Base-by-base conservation (phyloP, 768 basidiomycete species). In the Sistotremastrum niveocremeum region DNA sequence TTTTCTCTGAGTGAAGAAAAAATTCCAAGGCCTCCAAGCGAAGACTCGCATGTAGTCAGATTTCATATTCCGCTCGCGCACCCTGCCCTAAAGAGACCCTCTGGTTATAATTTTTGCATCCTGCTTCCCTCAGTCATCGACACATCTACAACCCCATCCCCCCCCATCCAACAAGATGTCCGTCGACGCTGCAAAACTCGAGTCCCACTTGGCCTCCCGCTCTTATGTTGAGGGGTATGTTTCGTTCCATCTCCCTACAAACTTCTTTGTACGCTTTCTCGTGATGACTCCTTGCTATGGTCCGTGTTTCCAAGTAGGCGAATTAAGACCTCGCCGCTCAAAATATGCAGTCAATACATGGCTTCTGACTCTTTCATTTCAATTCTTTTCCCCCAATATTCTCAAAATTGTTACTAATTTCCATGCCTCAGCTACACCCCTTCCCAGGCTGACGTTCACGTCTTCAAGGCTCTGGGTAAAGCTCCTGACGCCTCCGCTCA, bases 291-390 rank as follows among this genome's bases (percentile, higher is more conserved):
- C 53, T 55, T 61, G 83, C 83, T 84, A 84, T 87, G 87, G 86
- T 89, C 85, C 86, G 86, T 87, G 85, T 88, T 88, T 84, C 86
- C 76, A 79, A 88, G 83, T 78, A 76, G 53, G 82, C 79, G 84
- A 79, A 70, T 81, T 57, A 62, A 90, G 86, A 88, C 81, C 84
- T 75, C 84, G 81, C 82, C 77, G 74, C 65, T 66, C 65, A 69
- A 74, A 52, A 62, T 62, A 68, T 86, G 84, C 81, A 69, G 84
- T 87, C 56, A 83, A 58, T 66, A 71, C 81, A 72, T 79, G 75
- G 81, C 80, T 44, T 30, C 30, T 44, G 33, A 20, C 40, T 43
- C 9, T 45, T 20, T 10, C 5, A n/a, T 44, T 8, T 9, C 32
- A 8, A 29, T 7, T 48, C 31, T 35, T 44, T 20, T 3, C 37